Evolutionary conservation across 148 eudicot species (phyloP), one percentile per base, ranked within the genome.

Genomic region (Nepenthes mirabilis): DNA sequence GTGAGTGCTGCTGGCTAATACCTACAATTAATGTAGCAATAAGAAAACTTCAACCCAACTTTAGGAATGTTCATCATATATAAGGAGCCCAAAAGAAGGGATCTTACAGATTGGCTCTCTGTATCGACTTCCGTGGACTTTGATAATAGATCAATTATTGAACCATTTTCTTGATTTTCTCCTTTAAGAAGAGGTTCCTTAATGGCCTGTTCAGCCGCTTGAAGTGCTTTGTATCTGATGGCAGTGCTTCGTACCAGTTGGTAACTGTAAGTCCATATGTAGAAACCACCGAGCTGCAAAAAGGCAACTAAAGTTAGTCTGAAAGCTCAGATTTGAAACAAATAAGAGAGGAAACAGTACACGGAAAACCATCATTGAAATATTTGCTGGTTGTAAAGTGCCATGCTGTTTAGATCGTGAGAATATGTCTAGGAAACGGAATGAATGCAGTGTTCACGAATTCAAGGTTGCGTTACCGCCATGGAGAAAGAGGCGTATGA

Each of bases 401-500:
- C 23, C 48, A 5, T 1, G 8, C 11, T 45, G 48, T 45, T 45
- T 11, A 45, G 8, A 5, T 45, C 8, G 48, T 45, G 48, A 45
- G 8, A 6, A 5, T 6, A 45, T 45, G 8, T 45, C 8, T 6
- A 11, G 8, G 48, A 45, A 6, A 45, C 11, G 3, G 2, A n/a
- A 49, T 49, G 14, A 10, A n/a, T 2, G 6, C 13, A 11, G 52
- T 10, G 52, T 49, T 2, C 12, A 10, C 6, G 14, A 12, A 11
- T 3, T 32, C 6, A 55, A 33, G 35, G 33, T 14, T 55, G 54
- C 33, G 75, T 72, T 83, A 91, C 98, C 60, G 98, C 95, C 98
- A 88, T 93, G 50, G 98, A 93, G 81, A 89, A 89, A 55, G 99
- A 83, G 33, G 83, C 76, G 36, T 91, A 88, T 4, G 94, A 85